Evolutionary conservation across 1,284 basidiomycete genomes (phyloP).

Genomic region (Cryptococcus sp.): DNA sequence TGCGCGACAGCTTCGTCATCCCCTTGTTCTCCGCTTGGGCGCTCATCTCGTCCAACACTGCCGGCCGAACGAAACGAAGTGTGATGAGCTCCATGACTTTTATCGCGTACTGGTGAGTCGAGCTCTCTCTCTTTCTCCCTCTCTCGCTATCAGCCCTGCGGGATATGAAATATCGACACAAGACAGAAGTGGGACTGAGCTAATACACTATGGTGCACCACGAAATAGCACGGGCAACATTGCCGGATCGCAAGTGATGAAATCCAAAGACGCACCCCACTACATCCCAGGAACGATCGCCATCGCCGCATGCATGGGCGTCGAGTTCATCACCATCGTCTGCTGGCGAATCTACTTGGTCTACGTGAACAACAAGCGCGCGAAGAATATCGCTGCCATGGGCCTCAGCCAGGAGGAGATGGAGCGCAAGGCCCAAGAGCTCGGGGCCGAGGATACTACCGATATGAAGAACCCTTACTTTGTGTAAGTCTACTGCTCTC

Average conservation of each 20-base stretch:
- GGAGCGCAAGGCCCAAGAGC: slow-evolving; percentile 27
- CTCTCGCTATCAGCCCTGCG: neutral
- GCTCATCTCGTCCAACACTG: slow-evolving; percentile 41
- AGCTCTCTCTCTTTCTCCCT: no score
- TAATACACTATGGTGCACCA: neutral
- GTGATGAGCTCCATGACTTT: slow-evolving; percentile 36
- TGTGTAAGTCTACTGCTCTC: slow-evolving; percentile 15
- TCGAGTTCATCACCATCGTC: slow-evolving; percentile 24
- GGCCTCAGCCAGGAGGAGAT: slow-evolving; percentile 24
- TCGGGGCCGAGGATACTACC: slow-evolving; percentile 30
- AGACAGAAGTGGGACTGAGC: neutral
- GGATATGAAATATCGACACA: neutral
- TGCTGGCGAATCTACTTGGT: slow-evolving; percentile 31
- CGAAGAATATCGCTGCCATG: slow-evolving; percentile 11
- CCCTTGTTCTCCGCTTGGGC: slow-evolving; percentile 39
- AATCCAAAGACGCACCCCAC: slow-evolving; percentile 41
- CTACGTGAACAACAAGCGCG: slow-evolving; percentile 22
- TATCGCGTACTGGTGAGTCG: slow-evolving; percentile 39
- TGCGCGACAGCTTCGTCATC: slow-evolving; percentile 27
- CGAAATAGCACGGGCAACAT: slow-evolving; percentile 14
- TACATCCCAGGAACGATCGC: slow-evolving; percentile 39
- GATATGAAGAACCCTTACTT: slow-evolving; percentile 34
- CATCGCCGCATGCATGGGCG: slow-evolving; percentile 30
- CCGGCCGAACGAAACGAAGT: slow-evolving; percentile 45
- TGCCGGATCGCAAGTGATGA: slow-evolving; percentile 36